A percentile compares a stretch with the other conserved stretches of the same genome.
Evolutionary conservation across 345 rosid genomes (phyloP).

Genomic region (Triadica sebifera): DNA sequence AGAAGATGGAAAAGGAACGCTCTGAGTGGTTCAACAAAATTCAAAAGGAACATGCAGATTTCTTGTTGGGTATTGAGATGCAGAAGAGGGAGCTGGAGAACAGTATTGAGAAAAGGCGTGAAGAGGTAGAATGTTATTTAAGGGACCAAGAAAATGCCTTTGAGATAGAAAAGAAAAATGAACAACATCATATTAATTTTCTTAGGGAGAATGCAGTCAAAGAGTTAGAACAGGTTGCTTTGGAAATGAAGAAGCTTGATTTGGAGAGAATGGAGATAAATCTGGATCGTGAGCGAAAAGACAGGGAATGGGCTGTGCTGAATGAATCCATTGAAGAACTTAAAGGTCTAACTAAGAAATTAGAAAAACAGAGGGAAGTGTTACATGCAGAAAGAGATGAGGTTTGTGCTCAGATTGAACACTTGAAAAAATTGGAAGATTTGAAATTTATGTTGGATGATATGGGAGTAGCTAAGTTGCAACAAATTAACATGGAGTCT

Average conservation of each 20-base stretch:
- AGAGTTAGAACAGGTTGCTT: conserved; percentile 68
- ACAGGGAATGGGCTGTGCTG: conserved; percentile 75
- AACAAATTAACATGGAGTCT: conserved; percentile 54
- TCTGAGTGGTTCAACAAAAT: conserved; percentile 82
- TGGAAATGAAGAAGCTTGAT: conserved; percentile 77
- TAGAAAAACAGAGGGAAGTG: conserved; percentile 76
- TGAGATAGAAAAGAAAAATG: conserved; percentile 72
- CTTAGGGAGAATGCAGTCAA: conserved; percentile 62
- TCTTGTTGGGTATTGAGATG: conserved; percentile 75
- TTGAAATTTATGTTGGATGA: conserved; percentile 65
- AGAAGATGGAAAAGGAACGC: conserved; percentile 68
- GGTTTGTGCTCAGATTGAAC: conserved; percentile 60
- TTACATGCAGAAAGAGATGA: conserved; percentile 74
- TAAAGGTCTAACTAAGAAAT: conserved; percentile 65
- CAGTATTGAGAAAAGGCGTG: conserved; percentile 67
- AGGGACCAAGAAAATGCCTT: conserved; percentile 75
- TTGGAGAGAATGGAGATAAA: conserved; percentile 72
- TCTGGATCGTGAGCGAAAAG: conserved; percentile 75
- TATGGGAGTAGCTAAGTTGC: conserved; percentile 67
- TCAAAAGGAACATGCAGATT: conserved; percentile 79
- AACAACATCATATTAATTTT: conserved; percentile 54
- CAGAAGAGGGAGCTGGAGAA: conserved; percentile 79
- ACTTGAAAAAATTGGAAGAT: conserved; percentile 71
- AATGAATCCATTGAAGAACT: conserved; percentile 77
- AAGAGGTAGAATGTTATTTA: conserved; percentile 69